Base-by-base conservation (phyloP, 139 green algal species). In the Coccomyxa sp. region DNA sequence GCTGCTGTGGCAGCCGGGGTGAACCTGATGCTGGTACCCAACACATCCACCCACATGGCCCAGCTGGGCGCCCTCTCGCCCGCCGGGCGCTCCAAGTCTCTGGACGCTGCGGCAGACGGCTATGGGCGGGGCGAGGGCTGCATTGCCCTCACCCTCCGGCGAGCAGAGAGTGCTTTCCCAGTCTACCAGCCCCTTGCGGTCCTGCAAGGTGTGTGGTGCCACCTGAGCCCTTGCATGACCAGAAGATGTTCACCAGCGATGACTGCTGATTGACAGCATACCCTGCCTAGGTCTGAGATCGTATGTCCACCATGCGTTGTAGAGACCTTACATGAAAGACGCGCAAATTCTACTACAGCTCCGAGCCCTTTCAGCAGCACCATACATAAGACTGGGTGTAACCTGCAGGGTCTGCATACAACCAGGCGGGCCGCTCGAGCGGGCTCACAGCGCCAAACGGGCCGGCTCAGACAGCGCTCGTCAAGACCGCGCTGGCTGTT, bases 41-140 rank as follows among this genome's bases (percentile, higher is more conserved):
- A 71, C 29, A 71, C 64, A 29, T 31, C 88, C 16, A 92, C 80
- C 0, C 80, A 86, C 58, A 92, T 93, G 90, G 64, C 31, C 81
- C 77, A 35, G 78, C 75, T 87, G 69, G 73, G 87, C 34, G 91
- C 92, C 82, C 85, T 94, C 64, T 70, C 84, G 0, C 58, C 88
- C 1, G 86, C 90, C 40, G 91, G 91, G 16, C 83, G 93, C 69
- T 97, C 92, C 86, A 97, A 95, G 87, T 84, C 93, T 4, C 82
- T 97, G 34, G 93, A 97, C 68, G 83, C 88, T 7, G 50, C 78
- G 16, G 93, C 93, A 0, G 91, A 97, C 73, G 93, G 93, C 34
- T 96, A 96, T 73, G 92, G 92, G 33, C 81, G 92, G 1, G 86
- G 84, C 14, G 90, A 95, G 73, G 86, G 76, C 5, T 88, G 74